A percentile compares a stretch with the other conserved stretches of the same genome.
Evolutionary conservation across 2,329 filamentous ascomycete genomes (phyloP).

Genomic region (Sporothrix mexicana): DNA sequence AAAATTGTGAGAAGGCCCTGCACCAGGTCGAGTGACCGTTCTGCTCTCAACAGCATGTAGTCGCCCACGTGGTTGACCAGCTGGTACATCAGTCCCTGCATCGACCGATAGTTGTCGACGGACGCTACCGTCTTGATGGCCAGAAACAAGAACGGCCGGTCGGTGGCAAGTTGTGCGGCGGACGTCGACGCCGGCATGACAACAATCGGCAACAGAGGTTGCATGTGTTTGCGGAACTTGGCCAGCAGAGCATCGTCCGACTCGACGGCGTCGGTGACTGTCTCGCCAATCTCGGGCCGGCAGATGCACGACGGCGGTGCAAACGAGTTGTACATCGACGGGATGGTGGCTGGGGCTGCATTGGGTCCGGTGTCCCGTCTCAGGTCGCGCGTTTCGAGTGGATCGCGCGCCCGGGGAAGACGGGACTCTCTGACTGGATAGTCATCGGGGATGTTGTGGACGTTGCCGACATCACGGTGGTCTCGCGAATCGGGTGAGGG

Average conservation of each 20-base stretch:
- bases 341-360: conserved; percentile 31
- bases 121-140: conserved; percentile 59
- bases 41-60: conserved; percentile 56
- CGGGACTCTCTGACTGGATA: not conserved
- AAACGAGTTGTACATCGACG: conserved; percentile 51
- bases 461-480: not conserved
- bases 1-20: conserved; percentile 57
- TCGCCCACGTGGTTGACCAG: conserved; percentile 55
- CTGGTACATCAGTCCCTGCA: conserved; percentile 57
- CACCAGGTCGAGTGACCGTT: conserved; percentile 57
- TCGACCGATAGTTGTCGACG: conserved; percentile 53
- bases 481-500: conserved; percentile 22
- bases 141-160: conserved; percentile 56
- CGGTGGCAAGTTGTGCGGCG: conserved; percentile 47
- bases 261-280: conserved; percentile 49
- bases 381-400: not conserved
- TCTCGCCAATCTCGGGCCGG: conserved; percentile 49
- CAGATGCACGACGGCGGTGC: conserved; percentile 57
- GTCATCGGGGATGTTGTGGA: not conserved
- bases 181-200: conserved; percentile 46
- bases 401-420: too few species aligned
- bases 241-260: conserved; percentile 55
- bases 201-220: conserved; percentile 56
- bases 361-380: not conserved
- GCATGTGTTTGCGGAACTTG: conserved; percentile 52